A percentile compares a stretch with the other conserved stretches of the same genome.
These are phyloP conservation scores for Alternaria consortialis DNA, from an alignment of 2,329 filamentous ascomycete genomes.

Conservation along the genomic window DNA sequence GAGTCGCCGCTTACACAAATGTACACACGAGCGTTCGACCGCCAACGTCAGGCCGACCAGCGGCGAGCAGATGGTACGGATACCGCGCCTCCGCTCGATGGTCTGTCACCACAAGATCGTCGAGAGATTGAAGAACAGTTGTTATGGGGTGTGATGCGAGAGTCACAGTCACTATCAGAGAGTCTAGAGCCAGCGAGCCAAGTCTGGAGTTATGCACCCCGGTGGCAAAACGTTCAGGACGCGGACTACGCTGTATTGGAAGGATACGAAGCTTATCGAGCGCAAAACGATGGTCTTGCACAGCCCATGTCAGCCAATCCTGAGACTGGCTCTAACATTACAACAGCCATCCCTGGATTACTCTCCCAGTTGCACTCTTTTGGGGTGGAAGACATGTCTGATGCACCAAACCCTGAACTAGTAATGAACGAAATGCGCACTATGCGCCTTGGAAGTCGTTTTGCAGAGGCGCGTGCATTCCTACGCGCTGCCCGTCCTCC, in stretches of 20 bases:
- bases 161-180: slow-evolving; percentile 28
- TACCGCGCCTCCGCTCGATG: slow-evolving; percentile 30
- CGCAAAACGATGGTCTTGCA: background rate
- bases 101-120: slow-evolving; percentile 35
- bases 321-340: background rate
- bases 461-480: slow-evolving; percentile 5
- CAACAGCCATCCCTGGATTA: background rate
- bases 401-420: background rate
- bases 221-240: background rate
- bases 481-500: slow-evolving; percentile 22
- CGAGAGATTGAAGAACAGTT: slow-evolving; percentile 45
- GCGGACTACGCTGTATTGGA: background rate
- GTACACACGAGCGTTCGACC: slow-evolving; percentile 56
- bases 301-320: background rate
- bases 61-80: slow-evolving; percentile 35
- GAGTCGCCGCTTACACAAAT: slow-evolving; percentile 59
- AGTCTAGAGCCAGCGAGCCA: slow-evolving; percentile 26
- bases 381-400: background rate
- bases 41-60: slow-evolving; percentile 55
- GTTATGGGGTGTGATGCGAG: slow-evolving; percentile 44
- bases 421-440: background rate
- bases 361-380: background rate
- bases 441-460: background rate
- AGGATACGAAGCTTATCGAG: background rate
- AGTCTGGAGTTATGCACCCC: slow-evolving; percentile 34